phyloP scores from a whole-genome alignment of 2,329 filamentous ascomycete species.

The Endoconidiophora polonica region DNA sequence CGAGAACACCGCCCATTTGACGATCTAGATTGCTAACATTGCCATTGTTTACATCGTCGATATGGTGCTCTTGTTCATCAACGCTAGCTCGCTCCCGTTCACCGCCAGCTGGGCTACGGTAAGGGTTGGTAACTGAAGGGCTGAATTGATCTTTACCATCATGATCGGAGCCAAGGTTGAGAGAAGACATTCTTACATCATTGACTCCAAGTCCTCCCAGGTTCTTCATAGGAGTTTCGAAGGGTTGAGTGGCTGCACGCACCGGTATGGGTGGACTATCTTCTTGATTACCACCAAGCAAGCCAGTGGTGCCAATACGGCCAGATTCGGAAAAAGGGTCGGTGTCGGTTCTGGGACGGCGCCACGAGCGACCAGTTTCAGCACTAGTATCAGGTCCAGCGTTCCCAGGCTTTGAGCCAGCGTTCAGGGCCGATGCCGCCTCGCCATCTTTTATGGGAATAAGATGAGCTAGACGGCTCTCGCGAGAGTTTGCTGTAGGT shows the following conservation, averaged over 20 bases:
- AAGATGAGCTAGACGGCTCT: conserved; percentile 73
- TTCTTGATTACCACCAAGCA: conserved; percentile 35
- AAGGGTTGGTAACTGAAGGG: conserved; percentile 91
- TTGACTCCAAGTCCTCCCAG: conserved; percentile 17
- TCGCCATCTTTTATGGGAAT: conserved; percentile 44
- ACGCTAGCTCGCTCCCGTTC: conserved; percentile 28
- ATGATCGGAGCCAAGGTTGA: conserved; percentile 35
- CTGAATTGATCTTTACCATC: conserved; percentile 54
- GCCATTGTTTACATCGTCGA: conserved; percentile 31
- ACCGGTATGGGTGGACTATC: conserved; percentile 30
- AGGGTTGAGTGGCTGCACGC: conserved; percentile 11
- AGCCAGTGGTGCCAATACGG: conserved; percentile 20
- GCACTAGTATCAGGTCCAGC: conserved; percentile 17
- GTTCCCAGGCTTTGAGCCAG: conserved; percentile 21
- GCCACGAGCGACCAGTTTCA: conserved; percentile 34
- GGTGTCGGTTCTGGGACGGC: conserved; percentile 51
- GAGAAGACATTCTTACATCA: conserved; percentile 47
- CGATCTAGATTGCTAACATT: conserved; percentile 17
- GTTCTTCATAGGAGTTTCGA: conserved; percentile 34
- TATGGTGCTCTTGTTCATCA: conserved; percentile 38
- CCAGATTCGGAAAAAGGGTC: conserved; percentile 58
- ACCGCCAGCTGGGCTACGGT: conserved; percentile 73
- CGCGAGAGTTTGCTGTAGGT: conserved; percentile 31
- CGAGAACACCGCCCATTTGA: conserved; percentile 4
- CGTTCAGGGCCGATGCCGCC: conserved; percentile 21